Conservation (phyloP, 495 filamentous ascomycete species). For the Clavariopsis aquatica region DNA sequence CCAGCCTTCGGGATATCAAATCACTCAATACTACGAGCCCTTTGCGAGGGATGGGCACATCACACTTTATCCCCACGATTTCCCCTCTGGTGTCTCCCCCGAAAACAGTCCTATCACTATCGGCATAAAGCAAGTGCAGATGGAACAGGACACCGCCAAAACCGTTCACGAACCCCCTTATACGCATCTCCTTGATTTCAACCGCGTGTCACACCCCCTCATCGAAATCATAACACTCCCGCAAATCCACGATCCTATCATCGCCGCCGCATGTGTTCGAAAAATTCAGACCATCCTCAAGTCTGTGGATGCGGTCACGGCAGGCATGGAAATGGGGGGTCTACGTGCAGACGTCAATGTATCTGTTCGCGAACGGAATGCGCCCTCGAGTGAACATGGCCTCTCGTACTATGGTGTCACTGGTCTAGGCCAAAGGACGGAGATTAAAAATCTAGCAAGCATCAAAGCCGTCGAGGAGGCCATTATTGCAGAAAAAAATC, state of each 20-base stretch:
- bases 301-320: slow-evolving; percentile 75
- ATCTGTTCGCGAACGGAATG: slow-evolving; percentile 65
- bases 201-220: slow-evolving; percentile 85
- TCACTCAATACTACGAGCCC: slow-evolving; percentile 93
- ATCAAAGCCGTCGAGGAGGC: slow-evolving; percentile 95
- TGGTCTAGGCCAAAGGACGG: slow-evolving; percentile 79
- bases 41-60: slow-evolving; percentile 79
- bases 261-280: slow-evolving; percentile 80
- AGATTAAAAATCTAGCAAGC: slow-evolving; percentile 96
- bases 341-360: slow-evolving; percentile 95
- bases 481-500: slow-evolving; percentile 82
- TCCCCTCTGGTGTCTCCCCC: slow-evolving; percentile 63
- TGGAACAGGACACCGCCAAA: slow-evolving; percentile 98
- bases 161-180: slow-evolving; percentile 74
- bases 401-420: slow-evolving; percentile 56
- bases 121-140: slow-evolving; percentile 88
- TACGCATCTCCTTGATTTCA: slow-evolving; percentile 86
- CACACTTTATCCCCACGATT: slow-evolving; percentile 67
- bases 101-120: slow-evolving; percentile 68
- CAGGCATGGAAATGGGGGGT: slow-evolving; percentile 91
- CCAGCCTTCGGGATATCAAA: slow-evolving; percentile 93
- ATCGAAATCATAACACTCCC: slow-evolving; percentile 95
- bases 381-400: slow-evolving; percentile 41
- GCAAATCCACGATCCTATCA: slow-evolving; percentile 77
- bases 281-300: slow-evolving; percentile 87